Evolutionary conservation across 495 filamentous ascomycete genomes (phyloP).

Genomic region (Neurospora sp.): DNA sequence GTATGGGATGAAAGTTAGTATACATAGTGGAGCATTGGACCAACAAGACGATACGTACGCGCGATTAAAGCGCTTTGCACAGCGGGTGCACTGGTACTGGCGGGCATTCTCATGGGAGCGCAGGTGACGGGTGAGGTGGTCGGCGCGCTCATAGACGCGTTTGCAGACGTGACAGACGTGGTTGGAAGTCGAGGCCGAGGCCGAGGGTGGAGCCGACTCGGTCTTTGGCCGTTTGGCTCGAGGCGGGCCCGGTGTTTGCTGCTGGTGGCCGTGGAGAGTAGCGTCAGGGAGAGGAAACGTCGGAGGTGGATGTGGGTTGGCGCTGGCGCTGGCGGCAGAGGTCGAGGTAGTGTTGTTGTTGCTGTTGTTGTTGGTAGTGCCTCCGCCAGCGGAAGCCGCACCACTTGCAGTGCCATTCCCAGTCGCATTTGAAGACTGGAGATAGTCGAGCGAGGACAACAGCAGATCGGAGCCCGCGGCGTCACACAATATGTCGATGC

Average conservation of each 20-base stretch:
- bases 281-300: neutral
- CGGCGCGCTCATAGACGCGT: conserved; percentile 15
- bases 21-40: neutral
- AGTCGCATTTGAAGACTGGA: neutral
- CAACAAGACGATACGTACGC: conserved; percentile 7
- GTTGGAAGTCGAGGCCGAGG: neutral
- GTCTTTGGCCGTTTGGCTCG: conserved; percentile 6
- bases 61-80: conserved; percentile 16
- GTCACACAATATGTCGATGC: conserved; percentile 17
- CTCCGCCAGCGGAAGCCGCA: neutral
- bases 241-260: neutral
- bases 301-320: neutral
- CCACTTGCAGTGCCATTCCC: neutral
- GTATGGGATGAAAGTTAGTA: no score
- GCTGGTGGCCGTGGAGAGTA: neutral
- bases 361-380: neutral
- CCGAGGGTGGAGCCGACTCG: neutral
- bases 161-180: conserved; percentile 15
- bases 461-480: conserved; percentile 11
- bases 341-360: neutral
- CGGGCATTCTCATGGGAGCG: conserved; percentile 18
- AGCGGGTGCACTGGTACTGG: conserved; percentile 15
- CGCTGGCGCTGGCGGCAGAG: neutral
- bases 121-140: conserved; percentile 16
- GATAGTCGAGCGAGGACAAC: neutral